phyloP scores from a whole-genome alignment of 768 basidiomycete genomes.

The Krasilnikovozyma curviuscula region DNA sequence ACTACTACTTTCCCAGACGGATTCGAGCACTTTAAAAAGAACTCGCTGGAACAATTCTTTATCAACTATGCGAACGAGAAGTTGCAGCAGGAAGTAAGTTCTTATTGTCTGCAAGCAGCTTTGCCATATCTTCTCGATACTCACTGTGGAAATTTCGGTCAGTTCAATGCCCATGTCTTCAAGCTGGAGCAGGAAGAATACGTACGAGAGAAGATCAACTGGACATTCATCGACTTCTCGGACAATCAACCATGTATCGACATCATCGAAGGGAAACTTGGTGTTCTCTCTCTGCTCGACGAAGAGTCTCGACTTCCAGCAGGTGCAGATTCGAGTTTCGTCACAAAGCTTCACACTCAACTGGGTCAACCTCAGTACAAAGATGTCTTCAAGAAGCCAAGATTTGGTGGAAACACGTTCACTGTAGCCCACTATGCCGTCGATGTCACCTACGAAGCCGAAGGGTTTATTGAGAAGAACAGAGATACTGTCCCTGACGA shows the following conservation, averaged over 20 bases:
- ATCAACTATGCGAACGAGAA: constrained; percentile 92
- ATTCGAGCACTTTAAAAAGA: constrained; percentile 34
- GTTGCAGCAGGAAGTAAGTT: constrained; percentile 77
- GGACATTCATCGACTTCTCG: constrained; percentile 98
- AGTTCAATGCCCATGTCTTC: constrained; percentile 96
- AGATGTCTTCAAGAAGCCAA: constrained; percentile 86
- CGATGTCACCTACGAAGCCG: constrained; percentile 95
- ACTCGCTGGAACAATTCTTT: constrained; percentile 70
- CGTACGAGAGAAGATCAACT: constrained; percentile 92
- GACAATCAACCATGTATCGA: constrained; percentile 99
- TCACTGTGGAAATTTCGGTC: too few species aligned
- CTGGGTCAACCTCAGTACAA: constrained; percentile 69
- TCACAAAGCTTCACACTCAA: constrained; percentile 76
- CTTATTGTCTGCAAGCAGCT: background rate
- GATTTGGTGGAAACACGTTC: constrained; percentile 94
- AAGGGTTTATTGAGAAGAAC: constrained; percentile 97
- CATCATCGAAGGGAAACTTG: constrained; percentile 91
- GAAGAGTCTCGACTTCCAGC: constrained; percentile 93
- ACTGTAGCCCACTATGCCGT: constrained; percentile 95
- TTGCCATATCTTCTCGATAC: background rate
- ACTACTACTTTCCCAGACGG: constrained; percentile 8
- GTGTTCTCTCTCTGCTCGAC: constrained; percentile 80
- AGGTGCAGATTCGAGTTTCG: constrained; percentile 77
- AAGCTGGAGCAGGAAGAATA: constrained; percentile 99
- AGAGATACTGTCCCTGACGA: constrained; percentile 97